These are phyloP conservation scores for Novymonas esmeraldas DNA, from an alignment of 208 protist genomes.

Conservation along the genomic window DNA sequence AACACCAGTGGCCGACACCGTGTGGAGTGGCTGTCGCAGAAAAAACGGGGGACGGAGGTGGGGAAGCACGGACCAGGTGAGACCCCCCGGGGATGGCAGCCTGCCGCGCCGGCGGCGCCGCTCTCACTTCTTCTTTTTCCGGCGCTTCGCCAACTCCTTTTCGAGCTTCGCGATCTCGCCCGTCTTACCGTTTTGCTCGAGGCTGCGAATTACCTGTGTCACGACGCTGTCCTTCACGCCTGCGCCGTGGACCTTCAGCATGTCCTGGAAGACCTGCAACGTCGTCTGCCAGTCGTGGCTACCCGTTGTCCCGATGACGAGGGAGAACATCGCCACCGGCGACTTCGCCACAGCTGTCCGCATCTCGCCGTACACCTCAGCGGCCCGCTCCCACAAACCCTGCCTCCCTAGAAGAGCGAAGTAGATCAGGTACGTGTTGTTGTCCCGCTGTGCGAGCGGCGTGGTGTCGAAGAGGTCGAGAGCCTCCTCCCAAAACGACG, in stretches of 20 bases:
- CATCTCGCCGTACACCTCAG: slow-evolving; percentile 60
- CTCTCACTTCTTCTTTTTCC: slow-evolving; percentile 68
- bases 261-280: slow-evolving; percentile 67
- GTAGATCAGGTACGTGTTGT: slow-evolving; percentile 78
- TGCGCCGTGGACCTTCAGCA: slow-evolving; percentile 68
- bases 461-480: slow-evolving; percentile 63
- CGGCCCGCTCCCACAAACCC: slow-evolving; percentile 63
- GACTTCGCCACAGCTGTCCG: slow-evolving; percentile 42
- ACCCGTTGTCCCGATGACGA: slow-evolving; percentile 61
- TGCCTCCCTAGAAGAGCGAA: slow-evolving; percentile 78
- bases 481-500: slow-evolving; percentile 52
- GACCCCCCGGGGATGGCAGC: no score
- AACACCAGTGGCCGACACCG: neutral
- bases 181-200: slow-evolving; percentile 68
- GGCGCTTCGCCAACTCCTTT: slow-evolving; percentile 66
- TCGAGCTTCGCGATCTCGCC: slow-evolving; percentile 76
- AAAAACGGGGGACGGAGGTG: no score
- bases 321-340: slow-evolving; percentile 60
- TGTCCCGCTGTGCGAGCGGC: slow-evolving; percentile 43
- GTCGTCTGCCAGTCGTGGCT: slow-evolving; percentile 75
- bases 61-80: no score
- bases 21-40: no score
- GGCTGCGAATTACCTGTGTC: slow-evolving; percentile 70
- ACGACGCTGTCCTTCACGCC: slow-evolving; percentile 78
- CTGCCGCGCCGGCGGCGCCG: no score